Evolutionary conservation across 176 grass and related monocot species (phyloP).

Genomic region (Oryza meyeriana): DNA sequence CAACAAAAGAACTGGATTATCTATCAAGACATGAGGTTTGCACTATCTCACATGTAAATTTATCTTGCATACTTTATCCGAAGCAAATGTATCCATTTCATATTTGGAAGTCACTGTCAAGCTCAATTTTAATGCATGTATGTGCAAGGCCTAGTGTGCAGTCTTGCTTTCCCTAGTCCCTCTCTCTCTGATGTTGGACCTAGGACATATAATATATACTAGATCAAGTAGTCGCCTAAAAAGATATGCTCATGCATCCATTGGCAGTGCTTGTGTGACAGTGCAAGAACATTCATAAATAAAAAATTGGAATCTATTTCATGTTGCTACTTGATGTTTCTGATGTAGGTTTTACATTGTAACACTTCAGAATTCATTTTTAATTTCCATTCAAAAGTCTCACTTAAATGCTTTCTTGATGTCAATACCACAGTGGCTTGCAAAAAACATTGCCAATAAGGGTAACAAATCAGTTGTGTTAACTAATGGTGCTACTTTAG

Average conservation of each 20-base stretch:
- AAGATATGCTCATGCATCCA: background rate
- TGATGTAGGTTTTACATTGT: conserved; percentile 1
- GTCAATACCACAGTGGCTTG: conserved; percentile 61
- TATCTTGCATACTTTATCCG: conserved; percentile 10
- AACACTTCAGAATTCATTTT: conserved; percentile 9
- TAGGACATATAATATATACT: conserved; percentile 9
- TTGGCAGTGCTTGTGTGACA: background rate
- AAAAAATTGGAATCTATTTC: background rate
- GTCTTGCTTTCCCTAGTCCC: conserved; percentile 8
- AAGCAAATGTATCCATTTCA: background rate
- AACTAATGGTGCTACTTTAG: conserved; percentile 40
- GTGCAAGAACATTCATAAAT: background rate
- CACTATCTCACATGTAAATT: conserved; percentile 1
- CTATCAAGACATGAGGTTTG: conserved; percentile 81
- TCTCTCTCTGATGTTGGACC: conserved; percentile 16
- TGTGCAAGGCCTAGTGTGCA: background rate
- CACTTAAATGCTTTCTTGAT: conserved; percentile 24
- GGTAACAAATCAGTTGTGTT: conserved; percentile 46
- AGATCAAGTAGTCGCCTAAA: background rate
- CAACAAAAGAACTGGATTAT: conserved; percentile 97
- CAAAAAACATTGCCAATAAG: conserved; percentile 69
- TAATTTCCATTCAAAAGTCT: background rate
- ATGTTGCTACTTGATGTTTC: conserved; percentile 9
- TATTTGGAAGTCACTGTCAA: background rate
- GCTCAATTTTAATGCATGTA: background rate